A percentile compares a stretch with the other conserved stretches of the same genome.
These are phyloP conservation scores for barley (Hordeum vulgare) DNA, from an alignment of 176 grass and related monocot species.

Conservation along the genomic window DNA sequence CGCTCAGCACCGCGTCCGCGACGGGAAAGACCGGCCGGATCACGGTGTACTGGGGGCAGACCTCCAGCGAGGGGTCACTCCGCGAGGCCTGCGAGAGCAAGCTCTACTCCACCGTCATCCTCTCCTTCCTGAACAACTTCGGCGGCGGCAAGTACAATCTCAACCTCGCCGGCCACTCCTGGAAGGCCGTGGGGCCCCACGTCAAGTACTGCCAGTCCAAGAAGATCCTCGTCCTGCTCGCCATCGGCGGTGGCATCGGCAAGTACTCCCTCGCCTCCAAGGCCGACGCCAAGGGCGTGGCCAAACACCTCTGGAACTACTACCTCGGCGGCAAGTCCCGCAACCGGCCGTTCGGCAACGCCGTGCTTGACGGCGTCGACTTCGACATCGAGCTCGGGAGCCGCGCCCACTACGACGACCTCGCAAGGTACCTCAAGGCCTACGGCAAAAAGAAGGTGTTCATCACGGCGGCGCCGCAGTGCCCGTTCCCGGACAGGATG, in stretches of 20 bases:
- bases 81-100: background rate
- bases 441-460: conserved; percentile 1
- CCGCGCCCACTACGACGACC: background rate
- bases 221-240: conserved; percentile 4
- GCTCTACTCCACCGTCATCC: conserved; percentile 9
- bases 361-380: conserved; percentile 1
- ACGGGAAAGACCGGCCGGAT: conserved; percentile 1
- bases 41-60: conserved; percentile 17
- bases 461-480: conserved; percentile 50
- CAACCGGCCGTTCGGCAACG: background rate
- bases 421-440: background rate
- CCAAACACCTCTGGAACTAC: background rate
- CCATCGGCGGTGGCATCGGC: conserved; percentile 17
- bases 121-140: conserved; percentile 10
- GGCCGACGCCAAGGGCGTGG: conserved; percentile 13
- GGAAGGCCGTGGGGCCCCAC: background rate
- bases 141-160: background rate
- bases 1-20: background rate
- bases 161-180: background rate
- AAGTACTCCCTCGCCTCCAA: background rate
- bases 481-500: conserved; percentile 54
- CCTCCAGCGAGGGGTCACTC: background rate
- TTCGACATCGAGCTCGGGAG: conserved; percentile 8
- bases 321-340: background rate
- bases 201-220: conserved; percentile 14